Percentiles rank a stretch among this genome's conserved stretches.
Evolutionary conservation across 257 asterid species (phyloP).

Genomic region (Dorcoceras hygrometricum): DNA sequence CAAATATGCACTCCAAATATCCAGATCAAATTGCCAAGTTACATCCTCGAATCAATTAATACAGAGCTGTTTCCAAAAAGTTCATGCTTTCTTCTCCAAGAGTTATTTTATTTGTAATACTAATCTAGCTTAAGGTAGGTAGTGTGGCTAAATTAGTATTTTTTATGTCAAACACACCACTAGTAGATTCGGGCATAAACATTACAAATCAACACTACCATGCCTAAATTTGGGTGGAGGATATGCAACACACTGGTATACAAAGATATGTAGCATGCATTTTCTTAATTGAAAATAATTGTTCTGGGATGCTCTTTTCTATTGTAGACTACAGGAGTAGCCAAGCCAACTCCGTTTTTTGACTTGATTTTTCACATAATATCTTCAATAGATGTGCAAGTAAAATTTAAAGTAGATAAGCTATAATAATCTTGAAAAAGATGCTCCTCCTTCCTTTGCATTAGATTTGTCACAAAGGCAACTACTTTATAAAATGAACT

Average conservation of each 20-base stretch:
- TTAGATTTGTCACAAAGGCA: not conserved
- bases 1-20: too few species aligned
- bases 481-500: not conserved
- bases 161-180: not conserved
- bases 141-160: not conserved
- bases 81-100: too few species aligned
- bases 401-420: not conserved
- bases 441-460: not conserved
- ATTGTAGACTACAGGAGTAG: not conserved
- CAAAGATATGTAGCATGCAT: not conserved
- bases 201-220: not conserved
- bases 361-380: too few species aligned
- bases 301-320: not conserved
- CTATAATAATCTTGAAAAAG: not conserved
- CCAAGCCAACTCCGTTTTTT: not conserved
- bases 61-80: too few species aligned
- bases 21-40: too few species aligned
- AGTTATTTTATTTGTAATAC: too few species aligned
- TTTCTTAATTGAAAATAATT: not conserved
- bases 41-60: too few species aligned
- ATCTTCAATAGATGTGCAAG: not conserved
- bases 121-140: not conserved
- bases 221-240: not conserved
- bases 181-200: not conserved
- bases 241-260: not conserved